Base-by-base conservation (phyloP, 352 stramenopile species). In the Globisporangium takayamanum region DNA sequence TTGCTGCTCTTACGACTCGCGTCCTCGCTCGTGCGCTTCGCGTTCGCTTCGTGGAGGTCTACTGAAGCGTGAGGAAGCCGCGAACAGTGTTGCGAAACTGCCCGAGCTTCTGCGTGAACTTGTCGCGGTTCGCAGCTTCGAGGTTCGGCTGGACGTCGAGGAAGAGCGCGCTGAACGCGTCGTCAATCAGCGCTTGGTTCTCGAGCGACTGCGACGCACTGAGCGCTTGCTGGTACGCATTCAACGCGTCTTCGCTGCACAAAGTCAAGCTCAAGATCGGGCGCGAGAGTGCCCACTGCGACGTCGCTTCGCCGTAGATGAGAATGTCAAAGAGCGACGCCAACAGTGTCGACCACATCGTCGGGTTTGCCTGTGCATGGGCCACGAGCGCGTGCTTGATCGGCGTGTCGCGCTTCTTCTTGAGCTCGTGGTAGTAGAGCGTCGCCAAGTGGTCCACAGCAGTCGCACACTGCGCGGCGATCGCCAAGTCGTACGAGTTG, bases 181-280 rank as follows among this genome's bases (percentile, higher is more conserved):
- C 96, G 51, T 98, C 90, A 51, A 99, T 91, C 61, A 95, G 78
- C 39, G 78, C 77, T 55, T 96, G 91, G 64, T 99, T 98, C 51
- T 96, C 83, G 11, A 69, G 64, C 25, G 94, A 87, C 70, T 99
- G 97, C 20, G 94, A 97, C 30, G 77, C 89, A 53, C 97, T 85
- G 37, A 99, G 72, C 50, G 97, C 79, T 57, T 99, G 91, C 76
- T 99, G 97, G 82, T 99, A 99, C 39, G 83, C 73, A 41, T 88
- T 95, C 56, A 97, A 69, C 33, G 88, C 89, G 50, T 93, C 84
- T 63, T 98, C 92, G 53, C 85, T 98, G 64, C 95, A 97, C 15
- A 99, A 72, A 68, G 98, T 98, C 36, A 99, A 76, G 73, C 91
- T 98, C 46, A 99, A 69, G 74, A 99, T 98, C 16, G 97, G 97